Base-by-base conservation (phyloP, 306 rosid genomes). In the barrel medic (Medicago truncatula) region DNA sequence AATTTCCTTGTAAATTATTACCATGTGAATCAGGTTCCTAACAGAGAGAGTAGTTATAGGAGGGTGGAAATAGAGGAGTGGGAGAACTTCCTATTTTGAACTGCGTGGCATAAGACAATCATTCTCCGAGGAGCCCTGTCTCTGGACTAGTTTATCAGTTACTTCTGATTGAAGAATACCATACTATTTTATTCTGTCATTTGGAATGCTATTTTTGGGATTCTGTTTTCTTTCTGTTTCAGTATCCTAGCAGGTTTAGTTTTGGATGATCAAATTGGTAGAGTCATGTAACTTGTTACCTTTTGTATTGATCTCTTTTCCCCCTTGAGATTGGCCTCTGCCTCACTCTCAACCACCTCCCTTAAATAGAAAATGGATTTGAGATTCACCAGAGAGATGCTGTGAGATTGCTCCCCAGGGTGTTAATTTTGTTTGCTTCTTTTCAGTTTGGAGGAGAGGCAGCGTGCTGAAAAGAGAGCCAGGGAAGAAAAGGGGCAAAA, bases 381-480 rank as follows among this genome's bases (percentile, higher is more conserved):
- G 65, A 18, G 43, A 53, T 54, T 83, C 54, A 53, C 56, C 78
- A 53, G 15, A 66, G 43, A 71, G 34, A 38, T 67, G 31, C 38
- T 58, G 34, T 50, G 73, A 67, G 60, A 38, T 59, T 70, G 56
- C 63, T 73, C 31, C 16, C 16, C 34, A 18, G 13, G 68, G 5
- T 67, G 39, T 67, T 56, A 52, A 15, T 54, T 70, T 56, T 54
- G 64, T 68, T 46, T 23, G 73, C 34, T 67, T 41, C 39, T 43
- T 36, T 77, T 75, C 86, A 87, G 93, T 74, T 82, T 94, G 93
- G 97, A 94, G 88, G 98, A 94, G 88, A 86, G 87, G 74, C 98
- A 94, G 83, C 88, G 97, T 72, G 87, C 96, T 68, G 98, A 91
- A 71, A 93, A 91, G 94, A 86, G 82, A 85, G 80, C 69, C 18